These are phyloP conservation scores for Halteria grandinella DNA, from an alignment of 73 alveolate species.

Conservation along the genomic window DNA sequence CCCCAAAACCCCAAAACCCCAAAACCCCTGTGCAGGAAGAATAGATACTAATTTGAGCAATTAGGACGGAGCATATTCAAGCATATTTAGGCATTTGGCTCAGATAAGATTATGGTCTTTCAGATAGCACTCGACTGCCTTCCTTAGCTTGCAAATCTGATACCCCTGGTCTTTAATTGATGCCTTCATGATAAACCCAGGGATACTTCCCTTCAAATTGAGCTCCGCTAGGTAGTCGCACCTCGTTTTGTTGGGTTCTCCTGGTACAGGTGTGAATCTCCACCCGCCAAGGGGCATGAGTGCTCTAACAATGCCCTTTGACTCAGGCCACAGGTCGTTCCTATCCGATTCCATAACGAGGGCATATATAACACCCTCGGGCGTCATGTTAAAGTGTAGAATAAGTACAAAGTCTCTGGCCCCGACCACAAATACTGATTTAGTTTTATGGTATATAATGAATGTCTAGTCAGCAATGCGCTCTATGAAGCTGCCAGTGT, in stretches of 20 bases:
- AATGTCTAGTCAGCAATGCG: conserved; percentile 19
- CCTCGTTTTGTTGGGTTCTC: conserved; percentile 18
- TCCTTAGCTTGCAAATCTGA: conserved; percentile 17
- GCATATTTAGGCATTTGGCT: no score
- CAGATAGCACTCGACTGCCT: conserved; percentile 43
- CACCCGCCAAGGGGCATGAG: conserved; percentile 34
- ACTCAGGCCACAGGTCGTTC: conserved; percentile 11
- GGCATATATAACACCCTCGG: conserved; percentile 13
- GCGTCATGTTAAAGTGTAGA: conserved; percentile 2
- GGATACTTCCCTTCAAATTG: conserved; percentile 42
- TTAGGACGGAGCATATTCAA: no score
- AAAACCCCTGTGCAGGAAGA: no score
- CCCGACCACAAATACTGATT: conserved; percentile 22
- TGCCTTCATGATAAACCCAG: conserved; percentile 31
- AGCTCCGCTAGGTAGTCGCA: conserved; percentile 7
- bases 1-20: no score
- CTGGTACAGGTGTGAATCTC: conserved; percentile 17
- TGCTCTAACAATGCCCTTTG: conserved; percentile 22
- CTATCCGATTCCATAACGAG: neutral
- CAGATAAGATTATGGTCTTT: no score
- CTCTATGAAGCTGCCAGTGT: neutral
- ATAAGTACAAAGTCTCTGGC: conserved; percentile 26
- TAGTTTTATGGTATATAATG: conserved; percentile 19
- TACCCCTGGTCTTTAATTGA: conserved; percentile 30
- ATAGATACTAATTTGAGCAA: no score